phyloP scores from a whole-genome alignment of 306 rosid genomes.

The Inga oerstediana region DNA sequence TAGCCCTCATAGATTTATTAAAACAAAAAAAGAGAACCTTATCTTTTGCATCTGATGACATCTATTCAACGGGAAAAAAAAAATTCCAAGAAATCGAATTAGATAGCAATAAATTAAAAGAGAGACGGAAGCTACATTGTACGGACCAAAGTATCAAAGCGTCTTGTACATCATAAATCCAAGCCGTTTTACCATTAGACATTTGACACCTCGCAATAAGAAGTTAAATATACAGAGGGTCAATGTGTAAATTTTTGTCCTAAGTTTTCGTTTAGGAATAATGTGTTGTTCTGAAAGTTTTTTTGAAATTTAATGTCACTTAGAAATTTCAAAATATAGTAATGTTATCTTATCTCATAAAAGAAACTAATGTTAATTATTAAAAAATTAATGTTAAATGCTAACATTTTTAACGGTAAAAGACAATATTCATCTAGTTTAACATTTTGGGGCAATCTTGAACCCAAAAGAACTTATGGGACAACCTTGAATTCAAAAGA shows the following conservation, averaged over 20 bases:
- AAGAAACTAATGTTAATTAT: too few relatives aligned
- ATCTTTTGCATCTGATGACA: slow-evolving; percentile 11
- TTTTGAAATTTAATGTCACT: too few relatives aligned
- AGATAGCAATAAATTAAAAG: neutral
- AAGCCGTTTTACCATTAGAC: neutral
- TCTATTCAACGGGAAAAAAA: neutral
- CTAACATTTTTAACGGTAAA: too few relatives aligned
- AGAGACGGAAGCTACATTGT: neutral
- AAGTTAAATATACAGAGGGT: neutral
- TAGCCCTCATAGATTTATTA: neutral
- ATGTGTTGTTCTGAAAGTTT: too few relatives aligned
- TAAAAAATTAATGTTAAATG: too few relatives aligned
- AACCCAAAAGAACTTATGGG: too few relatives aligned
- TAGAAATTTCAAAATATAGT: too few relatives aligned
- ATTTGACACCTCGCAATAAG: neutral
- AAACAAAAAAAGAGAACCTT: neutral
- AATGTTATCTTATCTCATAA: accelerated
- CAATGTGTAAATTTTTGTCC: too few relatives aligned
- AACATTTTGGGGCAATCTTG: too few relatives aligned
- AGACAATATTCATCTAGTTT: too few relatives aligned
- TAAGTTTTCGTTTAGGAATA: too few relatives aligned
- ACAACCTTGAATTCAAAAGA: too few relatives aligned
- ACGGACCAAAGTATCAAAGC: neutral
- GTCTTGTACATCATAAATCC: neutral
- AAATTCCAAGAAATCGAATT: neutral